Base-by-base conservation (phyloP, 345 rosid genomes). In the Raphanus raphanistrum region DNA sequence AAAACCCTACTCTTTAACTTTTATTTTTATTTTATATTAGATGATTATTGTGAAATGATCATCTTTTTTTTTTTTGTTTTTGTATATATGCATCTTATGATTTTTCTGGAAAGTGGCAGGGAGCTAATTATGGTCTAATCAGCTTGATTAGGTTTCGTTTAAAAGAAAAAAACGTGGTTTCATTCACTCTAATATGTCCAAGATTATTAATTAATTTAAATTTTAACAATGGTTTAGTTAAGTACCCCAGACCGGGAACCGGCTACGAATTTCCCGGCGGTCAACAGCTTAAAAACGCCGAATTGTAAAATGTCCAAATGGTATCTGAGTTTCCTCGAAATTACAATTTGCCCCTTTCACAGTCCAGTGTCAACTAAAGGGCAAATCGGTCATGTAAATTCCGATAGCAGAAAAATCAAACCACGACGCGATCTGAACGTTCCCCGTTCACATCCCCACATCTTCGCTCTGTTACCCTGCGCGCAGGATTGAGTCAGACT, bases 341-440 rank as follows among this genome's bases (percentile, higher is more conserved):
- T 58, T 70, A 80, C 79, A 58, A 58, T 8, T 75, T 12, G 21
- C 68, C 59, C 21, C 25, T 15, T 0, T 28, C 3, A 12, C 13
- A 29, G 13, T 63, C 57, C 33, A 69, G 35, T 74, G 79, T 74
- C 79, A 70, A 79, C 75, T 25, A 48, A 69, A 69, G 82, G 79
- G 76, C 57, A 79, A 38, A 68, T 79, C 4, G 16, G 33, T 79
- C n/a, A 79, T 33, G 27, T 73, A n/a, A 63, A 63, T 79, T 63
- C 69, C 63, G 13, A 74, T 74, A 28, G 75, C 74, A 35, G 79
- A 79, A 70, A 74, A 79, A 79, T 79, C 75, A 74, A 79, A 79
- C 43, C 41, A 5, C 66, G 79, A 74, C 66, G 79, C 71, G 75
- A 79, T 79, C 82, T 79, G 82, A 79, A 52, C 43, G 65, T 74